A percentile compares a stretch with the other conserved stretches of the same genome.
Conservation (phyloP, 2,329 filamentous ascomycete genomes). For the Xylaria sp. region DNA sequence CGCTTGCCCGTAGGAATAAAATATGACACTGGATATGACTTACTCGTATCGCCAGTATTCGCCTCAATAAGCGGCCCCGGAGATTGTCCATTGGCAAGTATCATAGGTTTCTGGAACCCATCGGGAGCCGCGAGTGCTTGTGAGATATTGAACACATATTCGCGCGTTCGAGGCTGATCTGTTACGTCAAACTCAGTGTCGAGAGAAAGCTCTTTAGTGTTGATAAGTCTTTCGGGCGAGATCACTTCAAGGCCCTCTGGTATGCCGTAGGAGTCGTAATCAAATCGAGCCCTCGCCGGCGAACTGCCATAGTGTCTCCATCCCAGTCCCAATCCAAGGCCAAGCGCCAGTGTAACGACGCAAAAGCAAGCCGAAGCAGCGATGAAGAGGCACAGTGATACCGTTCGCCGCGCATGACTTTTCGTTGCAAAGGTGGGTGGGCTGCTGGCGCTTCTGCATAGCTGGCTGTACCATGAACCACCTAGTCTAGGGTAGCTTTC, state of each 20-base stretch:
- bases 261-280: slow-evolving; percentile 43
- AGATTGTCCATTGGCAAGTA: slow-evolving; percentile 55
- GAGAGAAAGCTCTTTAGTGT: slow-evolving; percentile 47
- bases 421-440: slow-evolving; percentile 24
- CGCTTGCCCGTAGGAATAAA: background rate
- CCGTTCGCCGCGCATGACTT: slow-evolving; percentile 29
- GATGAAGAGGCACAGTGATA: slow-evolving; percentile 42
- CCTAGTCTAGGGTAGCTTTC: slow-evolving; percentile 25
- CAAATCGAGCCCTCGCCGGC: slow-evolving; percentile 11
- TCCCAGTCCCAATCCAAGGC: slow-evolving; percentile 43
- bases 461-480: slow-evolving; percentile 28
- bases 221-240: slow-evolving; percentile 43
- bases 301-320: slow-evolving; percentile 31
- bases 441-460: slow-evolving; percentile 36
- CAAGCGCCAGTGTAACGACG: slow-evolving; percentile 39
- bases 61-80: slow-evolving; percentile 59
- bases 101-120: slow-evolving; percentile 53
- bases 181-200: slow-evolving; percentile 43
- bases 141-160: slow-evolving; percentile 51
- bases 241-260: slow-evolving; percentile 42
- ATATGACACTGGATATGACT: background rate
- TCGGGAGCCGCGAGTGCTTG: slow-evolving; percentile 51
- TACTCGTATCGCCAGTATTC: slow-evolving; percentile 54
- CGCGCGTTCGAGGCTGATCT: slow-evolving; percentile 39
- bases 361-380: slow-evolving; percentile 39